Percentiles rank a stretch among this genome's conserved stretches.
These are phyloP conservation scores for Kodamaea kakaduensis DNA, from an alignment of 805 yeast genomes.

Conservation along the genomic window DNA sequence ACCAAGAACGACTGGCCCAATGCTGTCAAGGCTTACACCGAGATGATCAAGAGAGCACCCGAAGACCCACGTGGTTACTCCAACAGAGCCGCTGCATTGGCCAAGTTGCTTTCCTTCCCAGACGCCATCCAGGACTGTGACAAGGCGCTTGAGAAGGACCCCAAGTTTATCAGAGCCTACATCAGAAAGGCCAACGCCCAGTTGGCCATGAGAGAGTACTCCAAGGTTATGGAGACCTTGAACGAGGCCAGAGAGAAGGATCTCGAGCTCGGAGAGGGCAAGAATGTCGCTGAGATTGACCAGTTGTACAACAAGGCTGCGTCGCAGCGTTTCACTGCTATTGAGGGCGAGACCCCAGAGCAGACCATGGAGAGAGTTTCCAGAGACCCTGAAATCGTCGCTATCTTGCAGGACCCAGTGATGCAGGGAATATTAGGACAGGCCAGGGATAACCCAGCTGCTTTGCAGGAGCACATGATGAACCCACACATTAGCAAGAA, in stretches of 20 bases:
- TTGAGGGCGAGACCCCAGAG: conserved; percentile 88
- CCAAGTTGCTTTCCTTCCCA: conserved; percentile 94
- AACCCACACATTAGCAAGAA: conserved; percentile 90
- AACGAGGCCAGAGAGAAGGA: conserved; percentile 76
- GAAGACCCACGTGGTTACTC: conserved; percentile 95
- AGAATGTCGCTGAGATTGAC: conserved; percentile 71
- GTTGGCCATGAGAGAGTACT: conserved; percentile 83
- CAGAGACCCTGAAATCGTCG: conserved; percentile 90
- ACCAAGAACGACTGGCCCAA: conserved; percentile 93
- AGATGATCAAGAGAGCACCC: conserved; percentile 97
- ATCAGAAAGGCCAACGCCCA: conserved; percentile 95
- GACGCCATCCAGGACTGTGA: conserved; percentile 94
- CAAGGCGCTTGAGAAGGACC: conserved; percentile 82
- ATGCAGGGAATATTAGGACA: conserved; percentile 94
- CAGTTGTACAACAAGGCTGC: conserved; percentile 74
- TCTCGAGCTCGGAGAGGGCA: conserved; percentile 51
- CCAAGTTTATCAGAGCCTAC: conserved; percentile 87
- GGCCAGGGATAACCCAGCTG: conserved; percentile 94
- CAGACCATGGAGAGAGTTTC: conserved; percentile 88
- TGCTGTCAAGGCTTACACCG: conserved; percentile 91
- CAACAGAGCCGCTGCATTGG: conserved; percentile 95
- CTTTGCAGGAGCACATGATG: conserved; percentile 95
- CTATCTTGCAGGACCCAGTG: conserved; percentile 87
- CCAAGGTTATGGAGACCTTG: conserved; percentile 77
- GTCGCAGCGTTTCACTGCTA: conserved; percentile 73